These are phyloP conservation scores for Leptosphaerulina australis DNA, from an alignment of 2,329 filamentous ascomycete species.

Conservation along the genomic window DNA sequence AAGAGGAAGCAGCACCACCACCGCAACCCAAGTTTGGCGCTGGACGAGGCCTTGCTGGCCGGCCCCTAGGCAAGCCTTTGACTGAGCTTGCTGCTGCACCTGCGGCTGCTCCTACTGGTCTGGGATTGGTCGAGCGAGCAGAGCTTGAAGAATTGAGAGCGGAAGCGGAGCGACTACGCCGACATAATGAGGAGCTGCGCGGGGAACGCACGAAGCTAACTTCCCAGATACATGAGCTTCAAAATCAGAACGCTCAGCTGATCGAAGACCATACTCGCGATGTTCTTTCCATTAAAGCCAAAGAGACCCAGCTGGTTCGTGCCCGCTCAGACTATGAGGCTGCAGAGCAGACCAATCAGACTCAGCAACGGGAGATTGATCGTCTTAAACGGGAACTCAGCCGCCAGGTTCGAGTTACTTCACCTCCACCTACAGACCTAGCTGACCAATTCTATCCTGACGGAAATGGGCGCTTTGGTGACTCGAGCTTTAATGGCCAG, in stretches of 20 bases:
- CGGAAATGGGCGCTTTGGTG: conserved; percentile 50
- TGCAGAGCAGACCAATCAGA: conserved; percentile 83
- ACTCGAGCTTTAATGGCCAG: conserved; percentile 42
- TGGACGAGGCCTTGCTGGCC: conserved; percentile 77
- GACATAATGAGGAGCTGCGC: conserved; percentile 78
- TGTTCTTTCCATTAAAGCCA: conserved; percentile 94
- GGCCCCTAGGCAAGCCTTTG: conserved; percentile 85
- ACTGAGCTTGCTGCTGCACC: conserved; percentile 63
- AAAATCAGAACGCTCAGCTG: conserved; percentile 93
- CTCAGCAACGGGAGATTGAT: conserved; percentile 85
- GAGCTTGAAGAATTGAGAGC: conserved; percentile 87
- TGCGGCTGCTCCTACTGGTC: conserved; percentile 63
- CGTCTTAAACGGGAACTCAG: conserved; percentile 84
- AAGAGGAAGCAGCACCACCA: conserved; percentile 52
- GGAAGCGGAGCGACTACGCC: conserved; percentile 78
- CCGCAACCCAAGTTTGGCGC: conserved; percentile 65
- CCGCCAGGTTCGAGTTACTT: conserved; percentile 60
- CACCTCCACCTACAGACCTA: conserved; percentile 58
- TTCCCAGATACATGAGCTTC: conserved; percentile 90
- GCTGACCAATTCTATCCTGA: conserved; percentile 60
- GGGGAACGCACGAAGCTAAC: conserved; percentile 80
- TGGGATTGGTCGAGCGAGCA: conserved; percentile 82
- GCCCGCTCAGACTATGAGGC: conserved; percentile 89
- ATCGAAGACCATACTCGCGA: conserved; percentile 98
- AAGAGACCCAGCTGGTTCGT: conserved; percentile 94